A percentile compares a stretch with the other conserved stretches of the same genome.
phyloP scores from a whole-genome alignment of 495 filamentous ascomycete species.

The Tricharina praecox region DNA sequence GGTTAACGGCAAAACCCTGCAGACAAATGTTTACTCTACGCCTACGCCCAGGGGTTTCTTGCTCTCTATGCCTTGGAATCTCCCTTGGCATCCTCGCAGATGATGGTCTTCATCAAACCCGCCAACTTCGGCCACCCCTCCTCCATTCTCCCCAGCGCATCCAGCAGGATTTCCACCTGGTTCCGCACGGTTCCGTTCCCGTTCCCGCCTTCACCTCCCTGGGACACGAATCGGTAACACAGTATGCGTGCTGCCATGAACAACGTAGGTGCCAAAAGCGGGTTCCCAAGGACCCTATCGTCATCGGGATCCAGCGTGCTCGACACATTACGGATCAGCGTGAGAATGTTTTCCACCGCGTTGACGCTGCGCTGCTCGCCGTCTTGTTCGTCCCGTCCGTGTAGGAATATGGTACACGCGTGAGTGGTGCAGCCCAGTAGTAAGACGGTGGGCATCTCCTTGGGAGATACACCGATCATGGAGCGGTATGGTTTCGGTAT shows the following conservation, averaged over 20 bases:
- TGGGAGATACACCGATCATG: slow-evolving; percentile 7
- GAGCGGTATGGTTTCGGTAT: slow-evolving; percentile 18
- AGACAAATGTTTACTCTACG: too few relatives aligned
- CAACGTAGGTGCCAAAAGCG: background rate
- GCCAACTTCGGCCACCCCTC: background rate
- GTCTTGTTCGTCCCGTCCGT: background rate
- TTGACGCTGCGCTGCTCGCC: background rate
- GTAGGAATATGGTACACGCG: slow-evolving; percentile 21
- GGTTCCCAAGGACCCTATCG: slow-evolving; percentile 4
- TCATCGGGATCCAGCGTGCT: background rate
- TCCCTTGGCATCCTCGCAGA: background rate
- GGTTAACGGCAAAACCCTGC: too few relatives aligned
- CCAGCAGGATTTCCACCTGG: background rate
- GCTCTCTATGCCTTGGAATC: too few relatives aligned
- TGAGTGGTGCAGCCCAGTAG: slow-evolving; percentile 17
- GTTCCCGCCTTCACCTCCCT: background rate
- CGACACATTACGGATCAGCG: background rate
- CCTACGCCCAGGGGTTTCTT: too few relatives aligned
- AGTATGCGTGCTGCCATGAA: background rate
- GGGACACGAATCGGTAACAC: background rate
- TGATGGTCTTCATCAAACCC: background rate
- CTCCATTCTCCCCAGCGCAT: background rate
- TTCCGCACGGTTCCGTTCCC: background rate
- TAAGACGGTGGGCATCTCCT: slow-evolving; percentile 17
- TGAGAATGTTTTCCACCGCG: background rate